These are phyloP conservation scores for Zygotorulaspora florentina DNA, from an alignment of 805 yeast genomes.

Conservation along the genomic window DNA sequence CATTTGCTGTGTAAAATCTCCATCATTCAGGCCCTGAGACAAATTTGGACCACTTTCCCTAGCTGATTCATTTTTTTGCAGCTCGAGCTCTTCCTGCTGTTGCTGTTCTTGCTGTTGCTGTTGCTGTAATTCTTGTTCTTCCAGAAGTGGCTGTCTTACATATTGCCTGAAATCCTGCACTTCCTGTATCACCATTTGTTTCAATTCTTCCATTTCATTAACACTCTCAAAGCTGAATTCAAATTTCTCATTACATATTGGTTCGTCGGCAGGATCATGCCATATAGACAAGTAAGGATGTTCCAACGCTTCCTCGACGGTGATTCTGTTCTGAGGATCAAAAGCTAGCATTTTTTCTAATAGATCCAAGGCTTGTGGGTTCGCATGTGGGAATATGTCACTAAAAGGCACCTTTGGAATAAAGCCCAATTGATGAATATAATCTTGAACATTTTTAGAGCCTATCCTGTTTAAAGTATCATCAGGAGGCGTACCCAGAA, in stretches of 20 bases:
- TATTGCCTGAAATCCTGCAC: slow-evolving; percentile 72
- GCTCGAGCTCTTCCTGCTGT: slow-evolving; percentile 23
- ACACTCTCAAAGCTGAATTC: slow-evolving; percentile 85
- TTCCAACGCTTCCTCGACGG: slow-evolving; percentile 80
- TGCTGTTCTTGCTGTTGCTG: slow-evolving; percentile 28
- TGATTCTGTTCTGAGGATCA: slow-evolving; percentile 78
- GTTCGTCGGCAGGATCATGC: slow-evolving; percentile 94
- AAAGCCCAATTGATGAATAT: slow-evolving; percentile 79
- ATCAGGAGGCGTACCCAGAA: slow-evolving; percentile 88
- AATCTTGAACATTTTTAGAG: slow-evolving; percentile 84
- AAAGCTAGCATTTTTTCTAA: slow-evolving; percentile 75
- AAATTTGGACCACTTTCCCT: slow-evolving; percentile 25
- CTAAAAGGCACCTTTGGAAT: slow-evolving; percentile 75
- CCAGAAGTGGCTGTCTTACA: slow-evolving; percentile 72
- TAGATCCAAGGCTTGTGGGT: slow-evolving; percentile 80
- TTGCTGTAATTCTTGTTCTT: slow-evolving; percentile 39
- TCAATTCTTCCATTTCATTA: slow-evolving; percentile 73
- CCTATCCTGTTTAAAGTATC: slow-evolving; percentile 68
- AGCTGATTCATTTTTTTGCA: slow-evolving; percentile 25
- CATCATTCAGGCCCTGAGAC: slow-evolving; percentile 16
- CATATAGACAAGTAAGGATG: slow-evolving; percentile 88
- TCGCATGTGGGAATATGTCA: slow-evolving; percentile 75
- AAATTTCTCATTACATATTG: slow-evolving; percentile 72
- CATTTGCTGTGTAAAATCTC: slow-evolving; percentile 19
- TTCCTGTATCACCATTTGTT: slow-evolving; percentile 72